A percentile compares a stretch with the other conserved stretches of the same genome.
phyloP scores from a whole-genome alignment of 257 asterid genomes.

The Parsonsia alboflavescens region DNA sequence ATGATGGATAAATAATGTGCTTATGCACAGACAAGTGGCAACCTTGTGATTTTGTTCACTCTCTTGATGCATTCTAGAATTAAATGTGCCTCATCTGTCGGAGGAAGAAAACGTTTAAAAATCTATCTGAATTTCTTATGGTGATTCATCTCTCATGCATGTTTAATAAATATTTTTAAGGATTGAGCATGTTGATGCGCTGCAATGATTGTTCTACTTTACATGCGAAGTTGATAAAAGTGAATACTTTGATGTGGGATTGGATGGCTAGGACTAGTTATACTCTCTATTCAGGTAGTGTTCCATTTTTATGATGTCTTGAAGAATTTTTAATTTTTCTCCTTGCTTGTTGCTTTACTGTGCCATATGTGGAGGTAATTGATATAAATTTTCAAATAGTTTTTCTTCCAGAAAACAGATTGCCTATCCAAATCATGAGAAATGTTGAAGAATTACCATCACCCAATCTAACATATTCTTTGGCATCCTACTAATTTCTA shows the following conservation, averaged over 20 bases:
- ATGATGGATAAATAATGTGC: neutral
- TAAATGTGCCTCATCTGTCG: neutral
- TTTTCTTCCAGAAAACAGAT: neutral
- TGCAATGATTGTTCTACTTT: too few species aligned
- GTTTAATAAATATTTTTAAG: too few species aligned
- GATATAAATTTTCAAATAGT: neutral
- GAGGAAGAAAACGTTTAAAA: neutral
- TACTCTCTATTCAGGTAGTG: neutral
- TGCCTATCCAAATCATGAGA: neutral
- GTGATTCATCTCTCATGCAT: too few species aligned
- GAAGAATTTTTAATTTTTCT: neutral
- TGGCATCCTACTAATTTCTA: neutral
- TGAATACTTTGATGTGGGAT: neutral
- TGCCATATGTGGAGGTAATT: neutral
- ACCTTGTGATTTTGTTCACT: neutral
- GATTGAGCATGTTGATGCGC: too few species aligned
- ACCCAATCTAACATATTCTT: neutral
- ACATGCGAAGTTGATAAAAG: neutral
- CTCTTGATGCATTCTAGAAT: neutral
- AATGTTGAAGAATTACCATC: neutral
- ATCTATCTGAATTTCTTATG: too few species aligned
- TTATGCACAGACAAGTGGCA: neutral
- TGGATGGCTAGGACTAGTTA: neutral
- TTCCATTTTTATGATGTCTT: neutral
- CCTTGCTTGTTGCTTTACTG: neutral